phyloP scores from a whole-genome alignment of 2,329 filamentous ascomycete genomes.

The Lachnellula arida region DNA sequence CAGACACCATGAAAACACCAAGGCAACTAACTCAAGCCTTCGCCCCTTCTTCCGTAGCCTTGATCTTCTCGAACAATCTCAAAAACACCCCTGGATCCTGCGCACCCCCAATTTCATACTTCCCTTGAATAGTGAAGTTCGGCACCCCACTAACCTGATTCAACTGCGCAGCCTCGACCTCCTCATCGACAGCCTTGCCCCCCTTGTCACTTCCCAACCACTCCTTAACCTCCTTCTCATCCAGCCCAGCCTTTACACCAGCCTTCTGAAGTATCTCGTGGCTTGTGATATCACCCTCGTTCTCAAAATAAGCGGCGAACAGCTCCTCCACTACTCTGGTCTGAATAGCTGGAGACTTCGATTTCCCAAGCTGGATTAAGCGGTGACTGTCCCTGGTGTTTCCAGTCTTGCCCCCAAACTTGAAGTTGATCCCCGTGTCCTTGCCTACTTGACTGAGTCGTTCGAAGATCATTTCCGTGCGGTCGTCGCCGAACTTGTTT shows the following conservation, averaged over 20 bases:
- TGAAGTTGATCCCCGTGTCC: slow-evolving; percentile 67
- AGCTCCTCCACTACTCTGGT: slow-evolving; percentile 56
- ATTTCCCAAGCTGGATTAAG: slow-evolving; percentile 63
- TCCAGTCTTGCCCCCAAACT: slow-evolving; percentile 65
- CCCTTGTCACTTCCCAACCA: slow-evolving; percentile 53
- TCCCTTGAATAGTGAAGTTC: slow-evolving; percentile 67
- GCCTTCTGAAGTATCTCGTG: slow-evolving; percentile 47
- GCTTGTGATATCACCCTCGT: slow-evolving; percentile 59
- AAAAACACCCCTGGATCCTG: slow-evolving; percentile 66
- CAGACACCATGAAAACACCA: neutral
- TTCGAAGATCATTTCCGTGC: slow-evolving; percentile 51
- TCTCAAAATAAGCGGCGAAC: slow-evolving; percentile 63
- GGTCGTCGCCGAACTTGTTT: slow-evolving; percentile 59
- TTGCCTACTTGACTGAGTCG: slow-evolving; percentile 55
- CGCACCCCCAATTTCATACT: slow-evolving; percentile 64
- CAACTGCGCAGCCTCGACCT: slow-evolving; percentile 35
- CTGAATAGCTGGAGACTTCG: slow-evolving; percentile 48
- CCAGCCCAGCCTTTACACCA: slow-evolving; percentile 50
- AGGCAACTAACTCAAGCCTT: slow-evolving; percentile 4
- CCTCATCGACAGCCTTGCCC: slow-evolving; percentile 38
- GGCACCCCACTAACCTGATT: slow-evolving; percentile 63
- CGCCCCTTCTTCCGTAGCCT: slow-evolving; percentile 27
- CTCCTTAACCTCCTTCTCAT: slow-evolving; percentile 45
- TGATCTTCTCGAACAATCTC: slow-evolving; percentile 56
- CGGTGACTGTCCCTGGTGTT: slow-evolving; percentile 78